Conservation (phyloP, 805 yeast species). For the Lachancea dasiensis region DNA sequence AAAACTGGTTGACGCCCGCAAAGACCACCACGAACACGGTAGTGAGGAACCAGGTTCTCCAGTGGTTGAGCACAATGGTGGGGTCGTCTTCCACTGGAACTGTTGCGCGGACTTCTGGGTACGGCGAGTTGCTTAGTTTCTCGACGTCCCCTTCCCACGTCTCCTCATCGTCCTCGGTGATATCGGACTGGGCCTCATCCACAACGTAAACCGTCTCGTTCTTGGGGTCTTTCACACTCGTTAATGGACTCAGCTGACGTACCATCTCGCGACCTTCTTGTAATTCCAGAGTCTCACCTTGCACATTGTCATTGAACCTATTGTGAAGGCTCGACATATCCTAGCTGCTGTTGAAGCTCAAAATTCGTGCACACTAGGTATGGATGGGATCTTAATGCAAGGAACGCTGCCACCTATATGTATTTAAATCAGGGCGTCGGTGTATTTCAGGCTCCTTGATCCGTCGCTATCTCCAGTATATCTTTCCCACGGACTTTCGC, state of each 20-base stretch:
- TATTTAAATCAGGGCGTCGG: too few species aligned
- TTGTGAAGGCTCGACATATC: too few species aligned
- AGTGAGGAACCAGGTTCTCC: constrained; percentile 51
- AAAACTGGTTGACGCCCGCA: constrained; percentile 51
- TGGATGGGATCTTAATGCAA: too few species aligned
- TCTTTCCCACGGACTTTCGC: too few species aligned
- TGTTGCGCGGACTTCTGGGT: constrained; percentile 55
- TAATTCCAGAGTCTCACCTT: constrained; percentile 1
- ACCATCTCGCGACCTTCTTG: constrained; percentile 6
- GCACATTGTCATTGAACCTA: too few species aligned
- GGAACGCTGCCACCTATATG: too few species aligned
- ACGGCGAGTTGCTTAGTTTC: constrained; percentile 26
- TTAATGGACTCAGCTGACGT: constrained; percentile 3
- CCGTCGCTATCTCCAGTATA: too few species aligned
- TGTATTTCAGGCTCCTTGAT: too few species aligned
- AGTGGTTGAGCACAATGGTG: constrained; percentile 42
- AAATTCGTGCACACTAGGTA: too few species aligned
- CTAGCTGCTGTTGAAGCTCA: too few species aligned
- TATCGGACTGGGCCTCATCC: background rate
- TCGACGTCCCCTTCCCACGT: constrained; percentile 25
- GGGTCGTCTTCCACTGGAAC: constrained; percentile 50
- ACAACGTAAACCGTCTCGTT: background rate
- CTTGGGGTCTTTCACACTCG: background rate
- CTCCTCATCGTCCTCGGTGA: constrained; percentile 10
- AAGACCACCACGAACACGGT: constrained; percentile 47